These are phyloP conservation scores for Priceomyces melissophilus DNA, from an alignment of 805 yeast species.

Conservation along the genomic window DNA sequence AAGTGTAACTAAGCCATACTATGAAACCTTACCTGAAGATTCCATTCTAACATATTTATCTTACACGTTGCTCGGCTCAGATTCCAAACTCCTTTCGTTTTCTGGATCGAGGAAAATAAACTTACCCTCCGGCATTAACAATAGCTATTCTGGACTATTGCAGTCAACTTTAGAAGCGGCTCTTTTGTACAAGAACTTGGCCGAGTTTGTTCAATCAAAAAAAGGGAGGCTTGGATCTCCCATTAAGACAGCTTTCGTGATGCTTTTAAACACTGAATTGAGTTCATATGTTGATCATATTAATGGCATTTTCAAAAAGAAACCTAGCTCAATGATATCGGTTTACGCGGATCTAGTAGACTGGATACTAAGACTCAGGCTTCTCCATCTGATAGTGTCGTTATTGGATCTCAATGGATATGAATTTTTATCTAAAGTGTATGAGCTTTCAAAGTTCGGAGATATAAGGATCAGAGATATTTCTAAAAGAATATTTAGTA, in stretches of 20 bases:
- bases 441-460: conserved; percentile 56
- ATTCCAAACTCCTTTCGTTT: conserved; percentile 54
- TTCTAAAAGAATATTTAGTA: conserved; percentile 42
- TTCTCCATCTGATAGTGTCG: conserved; percentile 45
- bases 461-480: conserved; percentile 49
- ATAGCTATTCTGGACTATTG: conserved; percentile 54
- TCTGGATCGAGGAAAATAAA: conserved; percentile 25
- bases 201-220: conserved; percentile 18
- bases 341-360: conserved; percentile 45
- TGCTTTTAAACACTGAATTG: conserved; percentile 43
- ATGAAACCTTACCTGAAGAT: conserved; percentile 27
- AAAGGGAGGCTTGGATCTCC: conserved; percentile 41
- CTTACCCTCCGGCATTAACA: conserved; percentile 53
- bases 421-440: conserved; percentile 52
- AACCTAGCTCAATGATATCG: conserved; percentile 27
- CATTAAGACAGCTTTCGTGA: conserved; percentile 57
- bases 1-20: conserved; percentile 23
- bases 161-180: conserved; percentile 68
- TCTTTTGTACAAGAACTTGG: conserved; percentile 53
- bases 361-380: conserved; percentile 54
- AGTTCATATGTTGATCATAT: conserved; percentile 32
- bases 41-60: conserved; percentile 44
- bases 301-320: conserved; percentile 28
- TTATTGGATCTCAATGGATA: conserved; percentile 41
- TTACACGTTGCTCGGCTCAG: conserved; percentile 59